phyloP scores from a whole-genome alignment of 73 alveolate species.

The Urostyla sp. region DNA sequence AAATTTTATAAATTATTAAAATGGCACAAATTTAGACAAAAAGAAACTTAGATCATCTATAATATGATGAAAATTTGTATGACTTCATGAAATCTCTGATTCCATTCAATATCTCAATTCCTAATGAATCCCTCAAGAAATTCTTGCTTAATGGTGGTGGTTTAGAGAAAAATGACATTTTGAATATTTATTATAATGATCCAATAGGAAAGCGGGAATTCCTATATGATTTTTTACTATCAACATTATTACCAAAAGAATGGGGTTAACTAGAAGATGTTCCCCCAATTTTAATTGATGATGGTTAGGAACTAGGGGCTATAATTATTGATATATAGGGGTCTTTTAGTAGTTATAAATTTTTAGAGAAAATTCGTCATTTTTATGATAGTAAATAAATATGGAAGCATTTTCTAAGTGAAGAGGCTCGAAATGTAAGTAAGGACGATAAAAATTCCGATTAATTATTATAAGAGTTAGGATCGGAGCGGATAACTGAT shows the following conservation, averaged over 20 bases:
- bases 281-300: neutral
- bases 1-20: too few species aligned
- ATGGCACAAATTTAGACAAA: neutral
- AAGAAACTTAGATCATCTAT: slow-evolving; percentile 56
- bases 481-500: neutral
- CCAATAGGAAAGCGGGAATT: slow-evolving; percentile 42
- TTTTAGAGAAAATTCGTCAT: slow-evolving; percentile 29
- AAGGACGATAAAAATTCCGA: slow-evolving; percentile 1
- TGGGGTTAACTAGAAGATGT: slow-evolving; percentile 23
- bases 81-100: slow-evolving; percentile 52
- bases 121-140: neutral
- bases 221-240: slow-evolving; percentile 32
- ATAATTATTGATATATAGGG: slow-evolving; percentile 51
- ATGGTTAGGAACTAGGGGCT: slow-evolving; percentile 53
- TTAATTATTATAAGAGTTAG: too few species aligned
- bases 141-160: slow-evolving; percentile 38
- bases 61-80: slow-evolving; percentile 46
- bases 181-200: slow-evolving; percentile 46
- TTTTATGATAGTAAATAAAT: slow-evolving; percentile 15
- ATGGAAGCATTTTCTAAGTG: neutral
- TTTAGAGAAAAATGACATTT: slow-evolving; percentile 17
- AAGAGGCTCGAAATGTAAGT: neutral
- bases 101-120: slow-evolving; percentile 31
- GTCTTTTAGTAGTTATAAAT: slow-evolving; percentile 12
- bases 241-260: slow-evolving; percentile 18